Evolutionary conservation across 2,329 filamentous ascomycete genomes (phyloP), one percentile per base, ranked within the genome.

Genomic region (Sarocladium kiliense): DNA sequence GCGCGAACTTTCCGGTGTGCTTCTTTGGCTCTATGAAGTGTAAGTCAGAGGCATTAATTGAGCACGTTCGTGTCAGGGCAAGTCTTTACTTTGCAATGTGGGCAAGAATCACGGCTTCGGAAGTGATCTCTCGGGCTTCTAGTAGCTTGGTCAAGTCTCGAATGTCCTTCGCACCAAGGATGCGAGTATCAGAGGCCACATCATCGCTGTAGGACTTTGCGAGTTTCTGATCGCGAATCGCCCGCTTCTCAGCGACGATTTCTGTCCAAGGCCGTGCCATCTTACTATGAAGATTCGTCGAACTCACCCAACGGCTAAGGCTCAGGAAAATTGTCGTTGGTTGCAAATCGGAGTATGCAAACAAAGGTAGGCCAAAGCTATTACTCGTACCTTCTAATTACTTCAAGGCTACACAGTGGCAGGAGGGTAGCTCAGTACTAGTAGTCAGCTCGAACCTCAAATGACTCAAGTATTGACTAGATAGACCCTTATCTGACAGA

Each of bases 171-270:
- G 36, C 36, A n/a, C 7, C 12, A 6, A 19, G 7, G 12, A 39
- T 39, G 36, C 36, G 36, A 39, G 36, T 6, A 39, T 39, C 36
- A 6, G 16, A n/a, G 5, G 7, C 9, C 36, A n/a, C 36, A n/a
- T 39, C 36, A 39, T 39, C 18, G 36, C 36, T n/a, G 16, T 39
- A 39, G 36, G 12, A 16, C 36, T 39, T 45, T 21, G 42, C 25
- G 42, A 45, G 42, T 45, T 45, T 45, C 12, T 21, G n/a, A 19
- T 45, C 42, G 42, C 42, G 42, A 27, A 45, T 45, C 11, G 42
- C 42, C 10, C 25, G 42, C 19, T 45, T 39, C 36, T 39, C 36
- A n/a, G 36, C 36, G 36, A 39, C 36, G 16, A 39, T n/a, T 5
- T 39, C 36, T 10, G 36, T n/a, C 36, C 36, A 39, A 39, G 12